Percentiles rank a stretch among this genome's conserved stretches.
Evolutionary conservation across 768 basidiomycete genomes (phyloP).

Genomic region (Lactarius psammicola): DNA sequence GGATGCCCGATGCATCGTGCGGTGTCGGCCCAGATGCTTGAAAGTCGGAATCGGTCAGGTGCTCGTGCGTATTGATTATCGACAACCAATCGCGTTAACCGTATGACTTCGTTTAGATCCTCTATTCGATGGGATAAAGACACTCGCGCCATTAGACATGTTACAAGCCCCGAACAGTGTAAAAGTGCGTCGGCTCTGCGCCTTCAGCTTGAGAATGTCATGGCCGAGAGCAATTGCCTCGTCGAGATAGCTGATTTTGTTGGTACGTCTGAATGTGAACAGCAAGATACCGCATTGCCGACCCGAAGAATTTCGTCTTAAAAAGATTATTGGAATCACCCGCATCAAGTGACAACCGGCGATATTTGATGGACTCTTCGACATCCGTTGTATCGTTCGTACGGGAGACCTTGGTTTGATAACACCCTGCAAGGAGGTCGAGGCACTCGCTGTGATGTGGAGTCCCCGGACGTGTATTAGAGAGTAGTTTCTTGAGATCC

Average conservation of each 20-base stretch:
- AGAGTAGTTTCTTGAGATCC: not conserved
- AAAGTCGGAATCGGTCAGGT: not conserved
- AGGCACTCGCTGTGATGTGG: not conserved
- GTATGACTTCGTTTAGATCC: not conserved
- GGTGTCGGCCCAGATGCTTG: not conserved
- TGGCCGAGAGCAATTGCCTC: not conserved
- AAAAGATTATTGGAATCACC: too few relatives aligned
- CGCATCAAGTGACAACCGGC: not conserved
- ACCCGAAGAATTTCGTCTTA: not conserved
- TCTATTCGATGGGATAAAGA: not conserved
- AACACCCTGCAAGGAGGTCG: not conserved
- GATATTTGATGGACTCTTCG: conserved; percentile 1
- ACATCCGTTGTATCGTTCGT: not conserved
- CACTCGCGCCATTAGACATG: not conserved
- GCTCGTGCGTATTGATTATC: too few relatives aligned
- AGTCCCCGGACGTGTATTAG: not conserved
- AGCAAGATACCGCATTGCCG: too few relatives aligned
- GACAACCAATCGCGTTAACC: not conserved
- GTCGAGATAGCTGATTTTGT: not conserved
- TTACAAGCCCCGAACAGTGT: not conserved
- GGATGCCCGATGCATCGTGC: not conserved
- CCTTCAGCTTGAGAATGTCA: not conserved
- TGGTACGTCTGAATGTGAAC: not conserved
- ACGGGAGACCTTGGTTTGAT: not conserved
- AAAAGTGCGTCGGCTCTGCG: not conserved